These are phyloP conservation scores for Diaporthe sp. DNA, from an alignment of 2,329 filamentous ascomycete genomes.

Conservation along the genomic window DNA sequence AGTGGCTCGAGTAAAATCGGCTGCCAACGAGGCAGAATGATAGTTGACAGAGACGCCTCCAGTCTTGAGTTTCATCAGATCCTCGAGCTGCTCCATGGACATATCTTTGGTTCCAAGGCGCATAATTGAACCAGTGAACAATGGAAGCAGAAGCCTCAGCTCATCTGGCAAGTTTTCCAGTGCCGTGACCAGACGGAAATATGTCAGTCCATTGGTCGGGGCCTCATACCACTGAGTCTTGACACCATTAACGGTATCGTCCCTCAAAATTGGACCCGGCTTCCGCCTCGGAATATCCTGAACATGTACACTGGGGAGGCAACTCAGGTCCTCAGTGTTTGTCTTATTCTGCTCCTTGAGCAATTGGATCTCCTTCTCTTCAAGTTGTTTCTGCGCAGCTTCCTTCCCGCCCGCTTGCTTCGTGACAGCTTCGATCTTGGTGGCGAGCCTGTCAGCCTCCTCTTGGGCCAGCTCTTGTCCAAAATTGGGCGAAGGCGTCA, in stretches of 20 bases:
- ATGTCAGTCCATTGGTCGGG: constrained; percentile 94
- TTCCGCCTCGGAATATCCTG: constrained; percentile 87
- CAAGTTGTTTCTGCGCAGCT: constrained; percentile 78
- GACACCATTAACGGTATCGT: constrained; percentile 74
- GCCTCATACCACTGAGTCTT: constrained; percentile 92
- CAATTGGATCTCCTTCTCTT: constrained; percentile 83
- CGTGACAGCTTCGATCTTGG: constrained; percentile 79
- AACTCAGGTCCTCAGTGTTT: constrained; percentile 86
- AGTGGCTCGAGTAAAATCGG: constrained; percentile 75
- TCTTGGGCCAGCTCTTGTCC: constrained; percentile 80
- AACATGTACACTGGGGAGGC: constrained; percentile 88
- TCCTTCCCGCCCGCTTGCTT: constrained; percentile 77
- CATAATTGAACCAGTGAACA: constrained; percentile 95
- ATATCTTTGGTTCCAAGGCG: constrained; percentile 88
- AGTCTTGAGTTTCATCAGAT: constrained; percentile 95
- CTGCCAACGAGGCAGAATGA: constrained; percentile 83
- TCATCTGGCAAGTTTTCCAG: constrained; percentile 86
- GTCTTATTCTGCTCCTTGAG: constrained; percentile 87
- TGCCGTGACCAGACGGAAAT: constrained; percentile 90
- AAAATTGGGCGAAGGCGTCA: constrained; percentile 86
- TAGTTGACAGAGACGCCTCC: constrained; percentile 90
- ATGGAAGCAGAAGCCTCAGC: constrained; percentile 83
- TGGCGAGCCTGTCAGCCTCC: constrained; percentile 79
- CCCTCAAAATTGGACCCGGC: constrained; percentile 70
- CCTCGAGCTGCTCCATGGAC: constrained; percentile 95